Evolutionary conservation across 495 filamentous ascomycete species (phyloP).

Genomic region (Xylaria grammica): DNA sequence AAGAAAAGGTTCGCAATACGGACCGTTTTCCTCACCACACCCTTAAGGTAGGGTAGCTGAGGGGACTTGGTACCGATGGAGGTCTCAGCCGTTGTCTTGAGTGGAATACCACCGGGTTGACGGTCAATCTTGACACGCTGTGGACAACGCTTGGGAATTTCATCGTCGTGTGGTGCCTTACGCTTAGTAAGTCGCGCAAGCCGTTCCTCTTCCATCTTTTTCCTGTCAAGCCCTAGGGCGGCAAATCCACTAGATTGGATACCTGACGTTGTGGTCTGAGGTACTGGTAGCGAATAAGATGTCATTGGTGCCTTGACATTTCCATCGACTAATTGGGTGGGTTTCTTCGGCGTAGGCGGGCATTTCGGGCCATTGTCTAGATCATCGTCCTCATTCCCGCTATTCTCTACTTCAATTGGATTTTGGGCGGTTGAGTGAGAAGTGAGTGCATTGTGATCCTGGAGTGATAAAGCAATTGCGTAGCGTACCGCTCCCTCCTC

Average conservation of each 20-base stretch:
- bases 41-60: constrained; percentile 66
- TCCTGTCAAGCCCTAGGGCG: constrained; percentile 68
- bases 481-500: constrained; percentile 53
- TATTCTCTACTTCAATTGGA: constrained; percentile 28
- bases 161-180: constrained; percentile 49
- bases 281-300: background rate
- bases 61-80: constrained; percentile 12
- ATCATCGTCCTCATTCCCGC: constrained; percentile 32
- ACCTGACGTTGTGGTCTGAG: background rate
- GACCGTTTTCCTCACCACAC: constrained; percentile 78
- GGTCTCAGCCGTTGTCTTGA: background rate
- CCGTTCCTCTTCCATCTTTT: constrained; percentile 85
- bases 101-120: background rate
- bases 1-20: background rate
- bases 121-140: constrained; percentile 35
- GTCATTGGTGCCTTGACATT: background rate
- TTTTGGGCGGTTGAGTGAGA: constrained; percentile 13
- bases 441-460: constrained; percentile 29
- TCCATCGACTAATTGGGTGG: background rate
- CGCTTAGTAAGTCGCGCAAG: constrained; percentile 70
- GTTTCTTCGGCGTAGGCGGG: constrained; percentile 20
- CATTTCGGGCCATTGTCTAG: constrained; percentile 25
- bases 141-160: constrained; percentile 14
- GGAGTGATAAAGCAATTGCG: constrained; percentile 50
- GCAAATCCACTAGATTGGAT: constrained; percentile 9